Conservation (phyloP, 495 filamentous ascomycete species). For the Neurospora sp. region DNA sequence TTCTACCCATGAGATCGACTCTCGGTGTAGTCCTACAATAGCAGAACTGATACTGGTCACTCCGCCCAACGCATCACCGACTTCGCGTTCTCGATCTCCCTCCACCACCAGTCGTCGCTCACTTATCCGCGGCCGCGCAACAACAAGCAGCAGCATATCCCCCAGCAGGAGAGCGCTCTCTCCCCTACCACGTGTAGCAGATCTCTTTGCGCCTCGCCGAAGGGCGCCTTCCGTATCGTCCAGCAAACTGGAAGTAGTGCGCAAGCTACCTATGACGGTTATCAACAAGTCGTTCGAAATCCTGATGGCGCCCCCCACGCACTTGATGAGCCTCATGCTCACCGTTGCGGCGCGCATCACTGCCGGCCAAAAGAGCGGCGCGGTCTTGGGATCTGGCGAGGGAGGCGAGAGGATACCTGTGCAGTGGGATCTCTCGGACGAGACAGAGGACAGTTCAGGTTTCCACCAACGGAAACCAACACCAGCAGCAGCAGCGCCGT, state of each 20-base stretch:
- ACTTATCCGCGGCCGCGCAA: slow-evolving; percentile 18
- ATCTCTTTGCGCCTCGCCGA: slow-evolving; percentile 48
- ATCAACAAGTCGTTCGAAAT: slow-evolving; percentile 67
- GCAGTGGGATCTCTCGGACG: slow-evolving; percentile 46
- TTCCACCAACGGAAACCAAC: slow-evolving; percentile 14
- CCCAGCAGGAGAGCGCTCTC: slow-evolving; percentile 55
- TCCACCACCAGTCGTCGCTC: slow-evolving; percentile 6
- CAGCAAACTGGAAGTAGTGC: slow-evolving; percentile 27
- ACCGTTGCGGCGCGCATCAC: slow-evolving; percentile 67
- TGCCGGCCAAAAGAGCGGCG: slow-evolving; percentile 48
- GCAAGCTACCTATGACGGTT: slow-evolving; percentile 54
- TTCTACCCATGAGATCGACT: slow-evolving; percentile 7
- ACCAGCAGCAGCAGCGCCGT: slow-evolving; percentile 8
- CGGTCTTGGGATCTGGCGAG: slow-evolving; percentile 38
- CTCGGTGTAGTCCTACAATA: slow-evolving; percentile 5
- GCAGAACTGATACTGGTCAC: background rate
- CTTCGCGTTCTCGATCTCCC: background rate
- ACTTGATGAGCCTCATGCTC: slow-evolving; percentile 67
- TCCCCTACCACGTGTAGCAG: slow-evolving; percentile 56
- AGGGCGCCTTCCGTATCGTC: background rate
- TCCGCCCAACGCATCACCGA: slow-evolving; percentile 1
- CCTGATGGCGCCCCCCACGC: slow-evolving; percentile 62
- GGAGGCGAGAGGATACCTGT: slow-evolving; percentile 41
- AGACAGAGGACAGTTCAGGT: slow-evolving; percentile 17
- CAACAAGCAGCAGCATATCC: slow-evolving; percentile 27